Conservation (phyloP, 768 basidiomycete species). For the Mycena haematopus region DNA sequence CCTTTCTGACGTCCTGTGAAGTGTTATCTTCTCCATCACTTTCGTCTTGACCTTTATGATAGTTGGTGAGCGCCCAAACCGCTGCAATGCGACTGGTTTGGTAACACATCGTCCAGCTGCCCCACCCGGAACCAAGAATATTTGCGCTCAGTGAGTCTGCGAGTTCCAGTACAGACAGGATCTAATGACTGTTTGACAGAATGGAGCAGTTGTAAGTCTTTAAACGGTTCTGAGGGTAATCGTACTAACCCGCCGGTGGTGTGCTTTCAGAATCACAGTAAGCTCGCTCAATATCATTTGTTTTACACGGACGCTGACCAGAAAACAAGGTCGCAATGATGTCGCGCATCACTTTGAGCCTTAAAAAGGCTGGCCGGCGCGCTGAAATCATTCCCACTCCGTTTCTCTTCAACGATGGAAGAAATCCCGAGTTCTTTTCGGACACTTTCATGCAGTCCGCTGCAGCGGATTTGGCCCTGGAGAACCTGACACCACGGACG, state of each 20-base stretch:
- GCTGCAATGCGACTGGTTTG: background rate
- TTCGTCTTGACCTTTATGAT: conserved; percentile 39
- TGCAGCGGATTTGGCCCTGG: background rate
- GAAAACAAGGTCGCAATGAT: conserved; percentile 49
- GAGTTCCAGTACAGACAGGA: background rate
- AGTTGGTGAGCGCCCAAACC: conserved; percentile 16
- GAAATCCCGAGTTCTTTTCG: conserved; percentile 16
- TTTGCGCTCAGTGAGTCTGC: conserved; percentile 38
- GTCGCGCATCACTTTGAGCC: conserved; percentile 52
- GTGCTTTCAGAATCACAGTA: conserved; percentile 20
- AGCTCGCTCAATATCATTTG: conserved; percentile 35
- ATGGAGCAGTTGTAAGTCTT: conserved; percentile 32
- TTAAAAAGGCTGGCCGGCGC: conserved; percentile 38
- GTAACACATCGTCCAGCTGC: conserved; percentile 14
- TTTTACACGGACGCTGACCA: background rate
- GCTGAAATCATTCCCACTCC: conserved; percentile 7
- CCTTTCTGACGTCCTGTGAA: background rate
- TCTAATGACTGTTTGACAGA: conserved; percentile 11
- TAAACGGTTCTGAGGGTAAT: background rate
- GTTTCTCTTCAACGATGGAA: conserved; percentile 2
- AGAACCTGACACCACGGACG: background rate
- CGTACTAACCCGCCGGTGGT: background rate
- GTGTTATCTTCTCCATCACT: conserved; percentile 37
- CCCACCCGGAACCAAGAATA: conserved; percentile 36
- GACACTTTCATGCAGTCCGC: conserved; percentile 15